Base-by-base conservation (phyloP, 306 rosid species). In the Albizia julibrissin region DNA sequence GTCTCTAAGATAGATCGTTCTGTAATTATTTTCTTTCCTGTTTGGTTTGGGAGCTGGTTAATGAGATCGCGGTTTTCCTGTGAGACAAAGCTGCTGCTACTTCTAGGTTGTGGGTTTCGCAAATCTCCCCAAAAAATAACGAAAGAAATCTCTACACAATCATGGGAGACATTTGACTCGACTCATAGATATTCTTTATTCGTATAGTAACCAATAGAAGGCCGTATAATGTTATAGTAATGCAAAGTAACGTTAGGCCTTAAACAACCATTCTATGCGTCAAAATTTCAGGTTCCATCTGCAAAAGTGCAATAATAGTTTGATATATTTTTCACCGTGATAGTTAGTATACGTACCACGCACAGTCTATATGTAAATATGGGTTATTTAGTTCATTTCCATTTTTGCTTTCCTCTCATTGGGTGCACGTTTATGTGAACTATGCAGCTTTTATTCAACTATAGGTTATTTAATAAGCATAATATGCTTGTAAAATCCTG, bases 31-130 rank as follows among this genome's bases (percentile, higher is more conserved):
- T 64, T 65, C 29, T 73, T 39, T 40, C 13, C 10, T 21, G 12
- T 58, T 52, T 24, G 8, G 72, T 54, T 68, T 58, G 26, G n/a
- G 74, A 56, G 26, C 27, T 46, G 77, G 61, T 59, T 81, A 16
- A 74, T 37, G 61, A 44, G 82, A 81, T 85, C 85, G n/a, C 54
- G 46, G 5, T 19, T 85, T 77, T 78, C 65, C 22, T 65, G 22
- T 42, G 75, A 78, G 78, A 79, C 75, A 76, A 73, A 3, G 54
- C 21, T 39, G 56, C 65, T 40, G 42, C 50, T 19, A 21, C 43
- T 72, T 27, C 43, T 69, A 39, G 83, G 40, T 59, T 29, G 26
- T 43, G 56, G 54, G 18, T 47, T 39, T 52, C 21, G 18, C 24
- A 62, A 69, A 7, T 70, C 58, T 70, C 69, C n/a, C 16, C 62